Evolutionary conservation across 306 rosid species (phyloP).

Genomic region (Heteromeles arbutifolia): DNA sequence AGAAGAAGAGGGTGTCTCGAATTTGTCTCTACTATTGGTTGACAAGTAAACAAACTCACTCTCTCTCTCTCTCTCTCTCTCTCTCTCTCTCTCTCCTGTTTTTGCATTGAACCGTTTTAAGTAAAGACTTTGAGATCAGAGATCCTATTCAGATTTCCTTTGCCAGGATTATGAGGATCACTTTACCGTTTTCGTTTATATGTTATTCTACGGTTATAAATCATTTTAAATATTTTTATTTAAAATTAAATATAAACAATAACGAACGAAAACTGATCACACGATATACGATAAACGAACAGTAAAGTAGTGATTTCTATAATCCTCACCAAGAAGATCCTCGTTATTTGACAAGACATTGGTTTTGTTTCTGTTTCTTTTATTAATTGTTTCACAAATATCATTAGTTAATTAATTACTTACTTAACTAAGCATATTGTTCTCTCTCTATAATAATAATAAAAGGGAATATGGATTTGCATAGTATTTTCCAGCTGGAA

Average conservation of each 20-base stretch:
- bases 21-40: slow-evolving; percentile 25
- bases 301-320: accelerated
- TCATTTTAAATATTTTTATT: too few relatives aligned
- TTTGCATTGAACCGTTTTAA: slow-evolving; percentile 36
- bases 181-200: accelerated
- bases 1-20: slow-evolving; percentile 17
- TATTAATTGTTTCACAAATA: too few relatives aligned
- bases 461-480: background rate
- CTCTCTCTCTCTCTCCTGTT: slow-evolving; percentile 5
- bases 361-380: background rate
- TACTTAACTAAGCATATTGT: background rate
- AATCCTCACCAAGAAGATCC: accelerated
- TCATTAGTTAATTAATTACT: background rate
- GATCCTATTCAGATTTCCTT: too few relatives aligned
- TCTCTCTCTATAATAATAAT: background rate
- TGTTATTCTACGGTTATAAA: too few relatives aligned
- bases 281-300: too few relatives aligned
- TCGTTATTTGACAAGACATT: slow-evolving; percentile 1
- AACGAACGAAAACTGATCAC: accelerated
- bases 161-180: accelerated
- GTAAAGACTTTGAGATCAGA: slow-evolving; percentile 27
- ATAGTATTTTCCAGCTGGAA: slow-evolving; percentile 10
- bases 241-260: too few relatives aligned
- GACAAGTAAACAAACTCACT: background rate
- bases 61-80: background rate